A percentile compares a stretch with the other conserved stretches of the same genome.
Conservation (phyloP, 2,329 filamentous ascomycete species). For the Fusarium sp. region DNA sequence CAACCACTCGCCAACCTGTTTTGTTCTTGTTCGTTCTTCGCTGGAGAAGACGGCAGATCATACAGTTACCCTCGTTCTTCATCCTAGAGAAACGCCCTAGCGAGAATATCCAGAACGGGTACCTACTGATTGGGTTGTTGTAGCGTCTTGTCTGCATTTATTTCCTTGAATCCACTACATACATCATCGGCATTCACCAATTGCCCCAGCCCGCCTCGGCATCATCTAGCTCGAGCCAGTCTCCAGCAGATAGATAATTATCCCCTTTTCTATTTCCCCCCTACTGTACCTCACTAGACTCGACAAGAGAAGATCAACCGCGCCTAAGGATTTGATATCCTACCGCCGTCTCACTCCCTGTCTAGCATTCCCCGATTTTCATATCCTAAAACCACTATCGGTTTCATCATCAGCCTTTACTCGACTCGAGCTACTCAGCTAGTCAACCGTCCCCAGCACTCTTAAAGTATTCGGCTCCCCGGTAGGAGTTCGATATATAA, state of each 20-base stretch:
- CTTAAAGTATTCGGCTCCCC: conserved; percentile 37
- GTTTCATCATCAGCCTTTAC: conserved; percentile 35
- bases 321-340: conserved; percentile 45
- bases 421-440: conserved; percentile 6
- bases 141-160: conserved; percentile 34
- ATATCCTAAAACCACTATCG: conserved; percentile 28
- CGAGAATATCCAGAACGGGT: conserved; percentile 6
- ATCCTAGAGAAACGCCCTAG: conserved; percentile 5
- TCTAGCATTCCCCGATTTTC: conserved; percentile 21
- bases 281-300: conserved; percentile 1
- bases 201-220: conserved; percentile 30
- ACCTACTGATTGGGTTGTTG: conserved; percentile 11
- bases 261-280: conserved; percentile 19
- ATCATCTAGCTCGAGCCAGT: conserved; percentile 43
- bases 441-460: conserved; percentile 24
- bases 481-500: conserved; percentile 37
- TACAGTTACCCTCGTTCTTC: conserved; percentile 38
- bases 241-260: conserved; percentile 33
- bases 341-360: conserved; percentile 30
- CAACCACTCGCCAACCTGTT: conserved; percentile 14
- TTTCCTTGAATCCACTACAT: conserved; percentile 32
- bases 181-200: conserved; percentile 34
- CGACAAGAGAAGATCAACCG: conserved; percentile 19
- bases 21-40: conserved; percentile 30
- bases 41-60: conserved; percentile 35